These are phyloP conservation scores for Vitis rupestris DNA, from an alignment of 164 flowering plant genomes.

Conservation along the genomic window DNA sequence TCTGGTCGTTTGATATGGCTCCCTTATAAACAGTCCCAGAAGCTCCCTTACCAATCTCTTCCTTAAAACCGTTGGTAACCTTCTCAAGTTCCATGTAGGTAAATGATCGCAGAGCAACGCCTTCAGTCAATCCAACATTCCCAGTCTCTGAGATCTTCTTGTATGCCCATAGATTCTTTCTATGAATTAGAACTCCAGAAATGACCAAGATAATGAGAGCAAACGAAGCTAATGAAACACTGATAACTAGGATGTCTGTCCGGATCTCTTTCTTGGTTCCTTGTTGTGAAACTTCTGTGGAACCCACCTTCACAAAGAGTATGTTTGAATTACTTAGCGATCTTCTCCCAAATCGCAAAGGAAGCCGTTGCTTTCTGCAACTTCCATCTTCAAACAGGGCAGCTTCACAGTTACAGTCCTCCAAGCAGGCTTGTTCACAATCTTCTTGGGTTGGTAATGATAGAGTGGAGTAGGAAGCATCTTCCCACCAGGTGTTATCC, in stretches of 20 bases:
- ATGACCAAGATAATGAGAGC: not conserved
- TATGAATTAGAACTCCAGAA: not conserved
- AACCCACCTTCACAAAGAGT: not conserved
- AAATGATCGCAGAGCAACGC: constrained; percentile 9
- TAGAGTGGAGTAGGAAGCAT: not conserved
- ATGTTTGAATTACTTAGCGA: not conserved
- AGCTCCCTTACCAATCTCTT: constrained; percentile 6
- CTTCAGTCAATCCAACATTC: not conserved
- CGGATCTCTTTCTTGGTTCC: no score
- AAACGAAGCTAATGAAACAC: no score
- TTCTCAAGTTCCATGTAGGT: constrained; percentile 10
- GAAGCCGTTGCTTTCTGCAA: not conserved
- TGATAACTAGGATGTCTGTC: no score
- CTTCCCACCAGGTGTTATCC: not conserved
- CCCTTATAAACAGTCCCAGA: constrained; percentile 15
- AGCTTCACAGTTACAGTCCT: no score
- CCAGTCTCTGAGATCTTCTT: not conserved
- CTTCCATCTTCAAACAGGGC: not conserved
- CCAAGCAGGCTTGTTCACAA: no score
- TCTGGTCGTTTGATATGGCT: not conserved
- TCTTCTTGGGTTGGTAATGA: not conserved
- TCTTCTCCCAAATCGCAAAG: not conserved
- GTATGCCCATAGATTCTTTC: not conserved
- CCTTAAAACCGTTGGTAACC: constrained; percentile 13
- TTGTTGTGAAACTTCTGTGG: no score